Percentiles rank a stretch among this genome's conserved stretches.
These are phyloP conservation scores for Penicillium nucicola DNA, from an alignment of 495 filamentous ascomycete genomes.

Conservation along the genomic window DNA sequence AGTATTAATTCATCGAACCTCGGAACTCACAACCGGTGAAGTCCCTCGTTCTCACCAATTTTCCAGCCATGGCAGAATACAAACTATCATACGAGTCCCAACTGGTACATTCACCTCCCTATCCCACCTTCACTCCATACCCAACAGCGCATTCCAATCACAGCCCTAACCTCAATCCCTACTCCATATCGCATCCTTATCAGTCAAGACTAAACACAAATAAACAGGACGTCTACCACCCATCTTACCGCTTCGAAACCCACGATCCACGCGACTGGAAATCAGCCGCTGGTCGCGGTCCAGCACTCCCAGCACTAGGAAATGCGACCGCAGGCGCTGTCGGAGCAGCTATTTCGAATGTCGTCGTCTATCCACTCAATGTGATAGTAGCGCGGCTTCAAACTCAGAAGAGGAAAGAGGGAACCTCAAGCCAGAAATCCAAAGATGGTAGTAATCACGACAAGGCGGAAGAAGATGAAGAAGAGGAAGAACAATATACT, in stretches of 20 bases:
- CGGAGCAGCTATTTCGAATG: constrained; percentile 76
- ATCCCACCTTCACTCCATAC: not conserved
- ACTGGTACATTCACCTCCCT: constrained; percentile 17
- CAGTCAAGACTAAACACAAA: constrained; percentile 1
- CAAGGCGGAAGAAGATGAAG: too few relatives aligned
- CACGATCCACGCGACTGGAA: constrained; percentile 32
- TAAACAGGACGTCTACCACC: constrained; percentile 46
- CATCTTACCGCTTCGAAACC: constrained; percentile 46
- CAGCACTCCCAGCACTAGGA: constrained; percentile 76
- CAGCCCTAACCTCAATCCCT: not conserved
- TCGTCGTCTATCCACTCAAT: constrained; percentile 78
- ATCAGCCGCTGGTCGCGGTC: constrained; percentile 36
- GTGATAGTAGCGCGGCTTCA: constrained; percentile 84
- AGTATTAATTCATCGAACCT: not conserved
- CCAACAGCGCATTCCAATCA: too few relatives aligned
- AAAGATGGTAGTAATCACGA: constrained; percentile 31
- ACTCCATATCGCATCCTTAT: not conserved
- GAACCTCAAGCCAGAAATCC: constrained; percentile 11
- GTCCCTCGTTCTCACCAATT: not conserved
- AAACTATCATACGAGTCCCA: constrained; percentile 32
- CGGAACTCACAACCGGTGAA: not conserved
- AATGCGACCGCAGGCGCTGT: constrained; percentile 80
- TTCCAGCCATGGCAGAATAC: constrained; percentile 27
- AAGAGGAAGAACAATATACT: constrained; percentile 52
- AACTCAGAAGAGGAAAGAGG: constrained; percentile 62